These are phyloP conservation scores for Colletotrichum sp. DNA, from an alignment of 2,329 filamentous ascomycete genomes.

Conservation along the genomic window DNA sequence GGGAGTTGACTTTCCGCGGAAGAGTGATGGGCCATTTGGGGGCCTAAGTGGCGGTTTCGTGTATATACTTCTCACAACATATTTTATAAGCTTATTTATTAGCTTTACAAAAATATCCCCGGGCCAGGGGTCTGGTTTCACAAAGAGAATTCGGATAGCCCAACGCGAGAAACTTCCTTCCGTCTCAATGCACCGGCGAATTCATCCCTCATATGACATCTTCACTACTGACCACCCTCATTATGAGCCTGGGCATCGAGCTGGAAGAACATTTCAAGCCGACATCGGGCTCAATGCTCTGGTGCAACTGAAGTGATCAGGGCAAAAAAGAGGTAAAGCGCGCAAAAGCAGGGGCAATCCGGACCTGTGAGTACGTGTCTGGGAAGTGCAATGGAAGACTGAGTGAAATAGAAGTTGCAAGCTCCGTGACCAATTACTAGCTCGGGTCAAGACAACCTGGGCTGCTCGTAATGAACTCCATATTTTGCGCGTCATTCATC, in stretches of 20 bases:
- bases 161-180: background rate
- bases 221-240: rapidly evolving
- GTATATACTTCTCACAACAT: background rate
- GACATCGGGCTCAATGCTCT: background rate
- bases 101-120: background rate
- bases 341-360: background rate
- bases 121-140: background rate
- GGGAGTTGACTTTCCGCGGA: background rate
- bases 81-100: background rate
- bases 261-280: background rate
- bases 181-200: background rate
- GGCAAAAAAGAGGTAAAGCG: background rate
- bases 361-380: background rate
- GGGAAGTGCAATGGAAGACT: background rate
- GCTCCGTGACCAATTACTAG: background rate
- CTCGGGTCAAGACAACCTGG: background rate
- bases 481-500: background rate
- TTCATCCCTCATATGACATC: background rate
- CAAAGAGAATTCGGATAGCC: background rate
- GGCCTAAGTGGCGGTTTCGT: background rate
- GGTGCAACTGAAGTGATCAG: background rate
- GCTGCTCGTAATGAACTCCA: background rate
- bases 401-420: background rate
- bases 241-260: background rate
- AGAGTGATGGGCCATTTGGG: background rate